These are phyloP conservation scores for Verticillium longisporum DNA, from an alignment of 2,329 filamentous ascomycete genomes.

Conservation along the genomic window DNA sequence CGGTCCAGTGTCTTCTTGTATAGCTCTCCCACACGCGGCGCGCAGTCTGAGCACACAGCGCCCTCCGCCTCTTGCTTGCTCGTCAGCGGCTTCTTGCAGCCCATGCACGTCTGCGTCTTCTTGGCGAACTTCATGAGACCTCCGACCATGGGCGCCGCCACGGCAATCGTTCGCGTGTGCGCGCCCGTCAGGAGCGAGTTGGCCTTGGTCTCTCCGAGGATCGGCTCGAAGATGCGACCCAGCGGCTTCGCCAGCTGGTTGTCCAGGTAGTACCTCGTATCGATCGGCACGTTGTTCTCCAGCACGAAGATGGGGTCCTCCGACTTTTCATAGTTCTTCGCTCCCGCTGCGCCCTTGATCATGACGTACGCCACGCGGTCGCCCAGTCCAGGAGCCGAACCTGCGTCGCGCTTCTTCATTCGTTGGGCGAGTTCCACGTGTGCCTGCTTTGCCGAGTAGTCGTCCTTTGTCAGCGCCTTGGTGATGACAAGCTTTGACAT, in stretches of 20 bases:
- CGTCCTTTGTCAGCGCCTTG: conserved; percentile 85
- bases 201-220: conserved; percentile 88
- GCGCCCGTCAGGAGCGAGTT: conserved; percentile 81
- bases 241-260: conserved; percentile 96
- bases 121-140: conserved; percentile 98
- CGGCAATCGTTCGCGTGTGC: conserved; percentile 89
- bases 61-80: conserved; percentile 73
- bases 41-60: conserved; percentile 83
- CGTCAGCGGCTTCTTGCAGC: conserved; percentile 92
- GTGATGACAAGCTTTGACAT: conserved; percentile 99
- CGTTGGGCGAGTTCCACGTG: conserved; percentile 92
- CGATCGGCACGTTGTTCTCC: conserved; percentile 95
- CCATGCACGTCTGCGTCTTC: conserved; percentile 97
- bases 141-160: conserved; percentile 84
- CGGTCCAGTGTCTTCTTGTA: conserved; percentile 88
- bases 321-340: conserved; percentile 94
- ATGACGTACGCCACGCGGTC: conserved; percentile 99
- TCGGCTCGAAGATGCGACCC: conserved; percentile 93
- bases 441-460: conserved; percentile 88
- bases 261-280: conserved; percentile 97
- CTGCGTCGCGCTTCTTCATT: conserved; percentile 95
- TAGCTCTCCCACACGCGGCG: conserved; percentile 81
- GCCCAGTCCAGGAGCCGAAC: conserved; percentile 84
- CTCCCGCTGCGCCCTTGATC: conserved; percentile 79
- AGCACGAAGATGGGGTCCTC: conserved; percentile 96